Percentiles rank a stretch among this genome's conserved stretches.
phyloP scores from a whole-genome alignment of 2,329 filamentous ascomycete species.

The Neoascochyta sp. region DNA sequence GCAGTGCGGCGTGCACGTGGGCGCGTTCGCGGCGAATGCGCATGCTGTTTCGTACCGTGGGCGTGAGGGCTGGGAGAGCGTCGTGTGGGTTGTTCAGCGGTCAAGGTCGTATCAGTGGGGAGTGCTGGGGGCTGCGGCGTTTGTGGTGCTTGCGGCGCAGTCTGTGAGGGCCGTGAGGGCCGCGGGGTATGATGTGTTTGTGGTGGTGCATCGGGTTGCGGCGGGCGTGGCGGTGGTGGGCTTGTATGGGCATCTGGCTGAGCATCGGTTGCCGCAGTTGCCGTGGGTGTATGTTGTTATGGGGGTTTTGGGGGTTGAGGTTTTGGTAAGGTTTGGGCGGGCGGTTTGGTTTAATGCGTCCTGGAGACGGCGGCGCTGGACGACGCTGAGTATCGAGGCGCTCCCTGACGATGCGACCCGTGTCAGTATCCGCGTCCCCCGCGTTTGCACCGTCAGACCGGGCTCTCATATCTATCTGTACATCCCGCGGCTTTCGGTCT shows the following conservation, averaged over 20 bases:
- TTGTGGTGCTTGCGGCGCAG: constrained; percentile 60
- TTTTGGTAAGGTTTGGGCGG: constrained; percentile 53
- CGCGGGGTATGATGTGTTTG: constrained; percentile 75
- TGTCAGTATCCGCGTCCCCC: constrained; percentile 65
- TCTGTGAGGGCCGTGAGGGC: constrained; percentile 66
- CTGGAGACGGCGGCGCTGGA: constrained; percentile 59
- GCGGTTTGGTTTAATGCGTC: constrained; percentile 63
- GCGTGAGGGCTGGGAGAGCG: constrained; percentile 29
- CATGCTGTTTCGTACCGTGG: constrained; percentile 46
- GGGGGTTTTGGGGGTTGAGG: constrained; percentile 60
- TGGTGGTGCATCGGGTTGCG: constrained; percentile 63
- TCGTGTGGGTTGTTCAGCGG: constrained; percentile 28
- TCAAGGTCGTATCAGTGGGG: constrained; percentile 54
- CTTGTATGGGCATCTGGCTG: constrained; percentile 60
- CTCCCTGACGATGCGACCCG: constrained; percentile 69
- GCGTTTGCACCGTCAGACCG: constrained; percentile 66
- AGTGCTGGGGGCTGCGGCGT: constrained; percentile 56
- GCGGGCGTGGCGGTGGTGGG: constrained; percentile 58
- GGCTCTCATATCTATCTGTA: constrained; percentile 75
- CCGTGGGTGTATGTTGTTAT: constrained; percentile 57
- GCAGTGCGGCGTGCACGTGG: constrained; percentile 61
- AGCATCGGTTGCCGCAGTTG: constrained; percentile 56
- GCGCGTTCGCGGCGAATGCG: constrained; percentile 52
- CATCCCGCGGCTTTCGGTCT: constrained; percentile 63
- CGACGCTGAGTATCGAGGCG: constrained; percentile 53